Conservation (phyloP, 2,329 filamentous ascomycete genomes). For the Alternaria sp. region DNA sequence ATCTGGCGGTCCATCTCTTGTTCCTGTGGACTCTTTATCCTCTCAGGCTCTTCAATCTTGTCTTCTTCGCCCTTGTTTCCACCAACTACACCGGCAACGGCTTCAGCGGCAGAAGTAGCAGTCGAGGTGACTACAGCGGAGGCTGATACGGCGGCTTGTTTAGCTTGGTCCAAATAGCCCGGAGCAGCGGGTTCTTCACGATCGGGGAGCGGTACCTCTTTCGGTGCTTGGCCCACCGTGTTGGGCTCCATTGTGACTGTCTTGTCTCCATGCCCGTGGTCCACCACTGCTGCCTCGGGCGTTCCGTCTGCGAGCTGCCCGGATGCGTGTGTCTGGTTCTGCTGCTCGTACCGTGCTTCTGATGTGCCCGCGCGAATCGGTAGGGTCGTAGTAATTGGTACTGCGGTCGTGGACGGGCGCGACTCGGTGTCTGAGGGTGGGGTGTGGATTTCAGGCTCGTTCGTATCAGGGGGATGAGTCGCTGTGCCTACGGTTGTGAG, state of each 20-base stretch:
- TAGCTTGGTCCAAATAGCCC: constrained; percentile 53
- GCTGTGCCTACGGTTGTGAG: constrained; percentile 46
- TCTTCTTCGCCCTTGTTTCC: constrained; percentile 34
- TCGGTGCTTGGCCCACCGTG: constrained; percentile 58
- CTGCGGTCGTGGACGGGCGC: constrained; percentile 14
- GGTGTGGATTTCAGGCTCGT: constrained; percentile 25
- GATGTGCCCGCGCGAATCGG: constrained; percentile 52
- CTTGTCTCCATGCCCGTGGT: constrained; percentile 54
- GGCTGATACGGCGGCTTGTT: constrained; percentile 44
- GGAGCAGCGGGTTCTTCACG: constrained; percentile 42
- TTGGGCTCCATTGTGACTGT: constrained; percentile 55
- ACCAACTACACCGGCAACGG: constrained; percentile 30
- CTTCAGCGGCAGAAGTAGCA: constrained; percentile 41
- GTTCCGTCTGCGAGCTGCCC: constrained; percentile 53
- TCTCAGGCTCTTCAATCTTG: constrained; percentile 16
- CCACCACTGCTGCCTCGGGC: constrained; percentile 47
- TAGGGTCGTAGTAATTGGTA: constrained; percentile 22
- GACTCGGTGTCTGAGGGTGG: constrained; percentile 32
- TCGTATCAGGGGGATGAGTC: constrained; percentile 44
- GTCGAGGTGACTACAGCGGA: constrained; percentile 36
- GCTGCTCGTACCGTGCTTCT: constrained; percentile 49
- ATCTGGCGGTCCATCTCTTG: constrained; percentile 39
- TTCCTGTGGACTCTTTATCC: constrained; percentile 38
- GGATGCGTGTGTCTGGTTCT: constrained; percentile 52
- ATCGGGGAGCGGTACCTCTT: constrained; percentile 50